phyloP scores from a whole-genome alignment of 305 asterid genomes.

The Ajuga reptans region DNA sequence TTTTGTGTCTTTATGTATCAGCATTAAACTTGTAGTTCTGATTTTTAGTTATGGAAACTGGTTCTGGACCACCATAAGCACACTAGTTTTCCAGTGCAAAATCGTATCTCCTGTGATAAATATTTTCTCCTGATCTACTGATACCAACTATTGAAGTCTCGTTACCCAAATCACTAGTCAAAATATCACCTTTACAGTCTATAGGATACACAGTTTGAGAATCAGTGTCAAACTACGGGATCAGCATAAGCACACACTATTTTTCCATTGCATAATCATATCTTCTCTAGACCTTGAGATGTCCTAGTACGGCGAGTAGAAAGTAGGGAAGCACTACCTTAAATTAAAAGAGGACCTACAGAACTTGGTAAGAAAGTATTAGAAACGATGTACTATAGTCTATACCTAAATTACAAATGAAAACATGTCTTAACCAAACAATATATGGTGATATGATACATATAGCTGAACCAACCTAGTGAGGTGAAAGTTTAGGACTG shows the following conservation, averaged over 20 bases:
- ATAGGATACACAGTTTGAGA: not conserved
- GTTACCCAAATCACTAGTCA: not conserved
- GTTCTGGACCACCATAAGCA: too few relatives aligned
- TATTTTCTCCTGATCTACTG: too few relatives aligned
- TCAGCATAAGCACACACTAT: not conserved
- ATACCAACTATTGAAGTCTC: too few relatives aligned
- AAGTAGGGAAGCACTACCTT: not conserved
- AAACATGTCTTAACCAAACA: not conserved
- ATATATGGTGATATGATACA: not conserved
- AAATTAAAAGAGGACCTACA: not conserved
- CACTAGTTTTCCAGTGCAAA: too few relatives aligned
- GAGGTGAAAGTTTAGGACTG: not conserved
- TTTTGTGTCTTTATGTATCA: too few relatives aligned
- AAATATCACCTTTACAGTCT: not conserved
- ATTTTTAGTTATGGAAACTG: too few relatives aligned
- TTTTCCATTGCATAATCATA: not conserved
- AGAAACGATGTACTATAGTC: not conserved
- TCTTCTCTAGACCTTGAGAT: not conserved
- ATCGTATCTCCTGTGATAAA: too few relatives aligned
- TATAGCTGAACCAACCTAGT: not conserved
- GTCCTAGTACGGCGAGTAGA: not conserved
- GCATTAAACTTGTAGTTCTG: too few relatives aligned
- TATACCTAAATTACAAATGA: too few relatives aligned
- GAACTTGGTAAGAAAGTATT: not conserved
- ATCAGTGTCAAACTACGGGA: not conserved